Conservation (phyloP, 805 yeast genomes). For the Kazachstania psychrophila region DNA sequence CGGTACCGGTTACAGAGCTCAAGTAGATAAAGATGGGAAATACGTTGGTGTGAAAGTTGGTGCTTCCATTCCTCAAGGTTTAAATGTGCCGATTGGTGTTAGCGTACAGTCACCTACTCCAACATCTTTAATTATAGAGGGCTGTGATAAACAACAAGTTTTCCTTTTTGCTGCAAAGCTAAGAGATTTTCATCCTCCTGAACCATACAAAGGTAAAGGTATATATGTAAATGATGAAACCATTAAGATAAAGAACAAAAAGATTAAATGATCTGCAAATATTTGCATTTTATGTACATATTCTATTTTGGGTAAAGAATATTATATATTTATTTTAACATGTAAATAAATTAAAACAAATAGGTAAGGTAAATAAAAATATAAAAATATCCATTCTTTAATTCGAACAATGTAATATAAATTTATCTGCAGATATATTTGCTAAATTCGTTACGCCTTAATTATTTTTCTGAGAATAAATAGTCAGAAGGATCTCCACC, state of each 20-base stretch:
- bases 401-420: neutral
- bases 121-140: slow-evolving; percentile 76
- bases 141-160: slow-evolving; percentile 79
- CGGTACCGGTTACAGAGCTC: slow-evolving; percentile 95
- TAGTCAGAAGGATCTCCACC: slow-evolving; percentile 94
- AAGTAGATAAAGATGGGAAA: slow-evolving; percentile 50
- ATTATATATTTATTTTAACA: neutral
- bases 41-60: slow-evolving; percentile 78
- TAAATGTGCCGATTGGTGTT: slow-evolving; percentile 69
- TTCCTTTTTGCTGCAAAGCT: slow-evolving; percentile 80
- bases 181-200: slow-evolving; percentile 87
- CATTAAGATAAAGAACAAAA: slow-evolving; percentile 81
- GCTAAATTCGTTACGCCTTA: slow-evolving; percentile 48
- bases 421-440: slow-evolving; percentile 26
- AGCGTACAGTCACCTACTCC: slow-evolving; percentile 74
- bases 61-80: slow-evolving; percentile 68
- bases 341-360: slow-evolving; percentile 1
- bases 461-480: slow-evolving; percentile 80
- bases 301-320: neutral
- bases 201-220: slow-evolving; percentile 98
- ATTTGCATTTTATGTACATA: slow-evolving; percentile 1
- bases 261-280: slow-evolving; percentile 54
- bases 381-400: neutral
- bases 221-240: slow-evolving; percentile 87
- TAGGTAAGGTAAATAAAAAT: neutral